phyloP scores from a whole-genome alignment of 345 rosid species.

The Rhodamnia rubescens region DNA sequence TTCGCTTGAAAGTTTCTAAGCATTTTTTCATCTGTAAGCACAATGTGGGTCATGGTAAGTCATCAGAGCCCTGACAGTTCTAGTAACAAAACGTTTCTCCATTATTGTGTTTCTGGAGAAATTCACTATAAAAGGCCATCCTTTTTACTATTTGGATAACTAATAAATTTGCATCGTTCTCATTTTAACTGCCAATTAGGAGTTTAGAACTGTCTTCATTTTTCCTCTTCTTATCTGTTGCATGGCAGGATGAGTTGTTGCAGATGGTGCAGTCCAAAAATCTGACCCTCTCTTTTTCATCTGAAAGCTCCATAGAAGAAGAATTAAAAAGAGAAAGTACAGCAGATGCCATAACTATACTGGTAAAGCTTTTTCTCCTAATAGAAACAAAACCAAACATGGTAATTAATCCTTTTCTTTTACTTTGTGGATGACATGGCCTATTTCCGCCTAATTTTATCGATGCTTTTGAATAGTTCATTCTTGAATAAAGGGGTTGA shows the following conservation, averaged over 20 bases:
- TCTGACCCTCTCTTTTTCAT: constrained; percentile 81
- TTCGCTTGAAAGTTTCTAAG: background rate
- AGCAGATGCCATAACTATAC: constrained; percentile 85
- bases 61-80: background rate
- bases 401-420: background rate
- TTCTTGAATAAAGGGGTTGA: background rate
- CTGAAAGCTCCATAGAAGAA: constrained; percentile 95
- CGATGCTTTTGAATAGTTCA: background rate
- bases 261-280: constrained; percentile 63
- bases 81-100: background rate
- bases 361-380: constrained; percentile 23
- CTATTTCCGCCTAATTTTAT: background rate
- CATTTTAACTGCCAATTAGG: background rate
- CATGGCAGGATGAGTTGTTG: constrained; percentile 71
- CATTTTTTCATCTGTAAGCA: background rate
- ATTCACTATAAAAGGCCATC: background rate
- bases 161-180: background rate
- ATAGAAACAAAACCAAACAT: background rate
- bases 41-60: background rate
- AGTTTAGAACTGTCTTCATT: background rate
- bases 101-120: background rate
- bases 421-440: background rate
- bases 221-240: background rate
- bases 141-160: background rate
- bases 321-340: constrained; percentile 95